Evolutionary conservation across 2,329 filamentous ascomycete genomes (phyloP).

Genomic region (Alternaria gansuensis): DNA sequence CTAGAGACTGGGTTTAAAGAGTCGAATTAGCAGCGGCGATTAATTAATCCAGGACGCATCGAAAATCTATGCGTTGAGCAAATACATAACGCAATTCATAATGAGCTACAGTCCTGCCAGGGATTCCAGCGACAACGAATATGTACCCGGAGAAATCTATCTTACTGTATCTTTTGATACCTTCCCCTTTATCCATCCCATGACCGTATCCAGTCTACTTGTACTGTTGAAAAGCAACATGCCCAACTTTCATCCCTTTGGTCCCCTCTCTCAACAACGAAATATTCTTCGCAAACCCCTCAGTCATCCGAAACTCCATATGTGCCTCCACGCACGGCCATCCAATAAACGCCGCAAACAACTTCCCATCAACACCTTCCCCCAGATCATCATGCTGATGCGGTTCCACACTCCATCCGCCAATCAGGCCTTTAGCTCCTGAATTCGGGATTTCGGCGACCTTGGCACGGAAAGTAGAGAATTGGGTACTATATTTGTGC

Average conservation of each 20-base stretch:
- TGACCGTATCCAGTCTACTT: not conserved
- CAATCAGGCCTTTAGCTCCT: conserved; percentile 38
- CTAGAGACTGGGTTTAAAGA: not conserved
- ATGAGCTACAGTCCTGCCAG: not conserved
- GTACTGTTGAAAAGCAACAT: conserved; percentile 37
- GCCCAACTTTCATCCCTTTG: conserved; percentile 55
- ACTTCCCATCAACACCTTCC: conserved; percentile 44
- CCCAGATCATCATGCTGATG: conserved; percentile 30
- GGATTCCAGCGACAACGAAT: not conserved
- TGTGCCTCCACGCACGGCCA: conserved; percentile 64
- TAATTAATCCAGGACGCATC: not conserved
- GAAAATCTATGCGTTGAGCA: not conserved
- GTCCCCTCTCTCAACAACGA: conserved; percentile 54
- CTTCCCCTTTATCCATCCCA: not conserved
- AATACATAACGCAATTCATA: too few relatives aligned
- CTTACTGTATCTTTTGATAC: not conserved
- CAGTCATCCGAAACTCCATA: conserved; percentile 57
- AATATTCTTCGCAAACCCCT: conserved; percentile 57
- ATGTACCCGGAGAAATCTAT: not conserved
- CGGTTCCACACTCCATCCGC: conserved; percentile 51
- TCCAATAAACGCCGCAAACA: conserved; percentile 58
- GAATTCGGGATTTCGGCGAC: conserved; percentile 43
- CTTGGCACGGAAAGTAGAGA: conserved; percentile 52
- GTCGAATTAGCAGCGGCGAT: not conserved
- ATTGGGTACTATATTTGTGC: conserved; percentile 38